Evolutionary conservation across 2,329 filamentous ascomycete genomes (phyloP).

Genomic region (Ilyonectria sp.): DNA sequence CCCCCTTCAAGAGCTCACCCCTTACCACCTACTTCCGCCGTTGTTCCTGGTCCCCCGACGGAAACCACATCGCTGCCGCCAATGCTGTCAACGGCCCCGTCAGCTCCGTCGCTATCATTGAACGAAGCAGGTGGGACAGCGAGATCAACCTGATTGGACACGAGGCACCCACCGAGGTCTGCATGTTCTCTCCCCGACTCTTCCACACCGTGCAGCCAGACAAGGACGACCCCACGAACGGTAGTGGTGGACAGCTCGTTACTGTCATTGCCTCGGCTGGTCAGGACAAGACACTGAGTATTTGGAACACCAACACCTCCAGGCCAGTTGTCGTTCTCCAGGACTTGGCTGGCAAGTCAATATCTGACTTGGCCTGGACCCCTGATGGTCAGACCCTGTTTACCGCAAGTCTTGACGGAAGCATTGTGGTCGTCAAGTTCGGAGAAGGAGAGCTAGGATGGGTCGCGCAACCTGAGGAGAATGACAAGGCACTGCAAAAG

Average conservation of each 20-base stretch:
- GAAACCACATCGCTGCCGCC: constrained; percentile 95
- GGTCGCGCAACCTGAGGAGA: constrained; percentile 88
- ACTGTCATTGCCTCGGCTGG: constrained; percentile 98
- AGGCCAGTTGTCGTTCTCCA: constrained; percentile 91
- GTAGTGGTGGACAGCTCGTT: constrained; percentile 68
- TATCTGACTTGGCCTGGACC: constrained; percentile 94
- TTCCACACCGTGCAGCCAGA: constrained; percentile 82
- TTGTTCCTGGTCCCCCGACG: constrained; percentile 98
- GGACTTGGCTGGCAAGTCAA: constrained; percentile 90
- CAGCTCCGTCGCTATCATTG: constrained; percentile 96
- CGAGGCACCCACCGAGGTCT: constrained; percentile 96
- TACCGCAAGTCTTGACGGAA: constrained; percentile 89
- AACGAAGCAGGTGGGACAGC: constrained; percentile 92
- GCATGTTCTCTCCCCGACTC: constrained; percentile 93
- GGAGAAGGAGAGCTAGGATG: constrained; percentile 91
- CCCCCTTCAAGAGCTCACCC: constrained; percentile 91
- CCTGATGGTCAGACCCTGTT: constrained; percentile 92
- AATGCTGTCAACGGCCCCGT: constrained; percentile 98
- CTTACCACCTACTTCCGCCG: constrained; percentile 96
- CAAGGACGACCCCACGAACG: constrained; percentile 65
- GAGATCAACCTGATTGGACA: constrained; percentile 98
- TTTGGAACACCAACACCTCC: constrained; percentile 98
- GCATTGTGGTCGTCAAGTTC: constrained; percentile 86
- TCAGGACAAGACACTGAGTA: constrained; percentile 94
- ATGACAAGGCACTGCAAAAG: constrained; percentile 92